Evolutionary conservation across 2,329 filamentous ascomycete species (phyloP), one percentile per base, ranked within the genome.

Genomic region (Rhynchosporium agropyri): DNA sequence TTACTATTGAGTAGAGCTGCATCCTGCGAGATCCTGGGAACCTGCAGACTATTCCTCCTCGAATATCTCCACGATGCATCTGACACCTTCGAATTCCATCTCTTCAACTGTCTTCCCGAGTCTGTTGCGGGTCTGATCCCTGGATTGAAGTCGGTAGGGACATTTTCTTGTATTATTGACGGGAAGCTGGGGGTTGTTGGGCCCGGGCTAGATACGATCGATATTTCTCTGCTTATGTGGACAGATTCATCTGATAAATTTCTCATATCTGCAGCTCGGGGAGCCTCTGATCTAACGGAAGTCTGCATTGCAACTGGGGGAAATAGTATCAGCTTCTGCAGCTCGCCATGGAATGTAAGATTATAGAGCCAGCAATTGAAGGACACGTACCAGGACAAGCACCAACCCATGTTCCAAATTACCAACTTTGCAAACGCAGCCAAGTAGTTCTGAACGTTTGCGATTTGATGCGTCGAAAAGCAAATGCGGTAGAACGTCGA

Each of bases 251-350:
- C 58, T 26, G 58, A 63, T 33, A 58, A 42, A n/a, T 38, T 29
- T 51, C 33, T 51, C 42, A 57, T 48, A 33, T 49, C 43, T 13
- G 43, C 59, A 31, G 54, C 50, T 6, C 29, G 61, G 38, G 63
- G 60, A 54, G 65, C 38, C 46, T 60, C 58, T 54, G 65, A 63
- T 54, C 42, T 38, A 36, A 67, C 45, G 67, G 67, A 63, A 57
- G 68, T 65, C 42, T 60, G 66, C 67, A 70, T 68, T 28, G 42
- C 54, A 51, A 62, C 63, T 65, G 12, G 15, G 42, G 45, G 33
- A 26, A 49, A 46, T 53, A 20, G n/a, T 46, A 13, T 62, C 65
- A 61, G 48, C 33, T 60, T 60, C 57, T 64, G 63, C 49, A 61
- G 62, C 60, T 64, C 33, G 57, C 60, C 57, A 46, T 31, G 12